These are phyloP conservation scores for Lepidium africanum DNA, from an alignment of 345 rosid genomes.

Conservation along the genomic window DNA sequence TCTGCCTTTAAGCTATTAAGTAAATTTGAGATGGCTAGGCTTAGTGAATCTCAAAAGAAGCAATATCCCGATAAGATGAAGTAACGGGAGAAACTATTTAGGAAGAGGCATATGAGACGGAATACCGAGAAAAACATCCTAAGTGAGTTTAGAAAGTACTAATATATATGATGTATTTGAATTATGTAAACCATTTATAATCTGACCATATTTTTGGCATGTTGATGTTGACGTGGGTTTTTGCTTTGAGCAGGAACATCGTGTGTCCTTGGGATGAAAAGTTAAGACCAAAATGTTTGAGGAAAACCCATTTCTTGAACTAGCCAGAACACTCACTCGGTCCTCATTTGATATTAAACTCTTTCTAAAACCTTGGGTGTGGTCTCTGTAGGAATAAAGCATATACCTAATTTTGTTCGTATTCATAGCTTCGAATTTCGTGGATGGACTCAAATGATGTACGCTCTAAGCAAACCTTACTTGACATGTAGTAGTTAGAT, in stretches of 20 bases:
- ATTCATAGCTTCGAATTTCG: too few relatives aligned
- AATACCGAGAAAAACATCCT: too few relatives aligned
- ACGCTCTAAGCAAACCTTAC: too few relatives aligned
- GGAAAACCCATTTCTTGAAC: background rate
- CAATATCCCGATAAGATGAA: too few relatives aligned
- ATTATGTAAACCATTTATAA: background rate
- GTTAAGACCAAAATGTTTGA: background rate
- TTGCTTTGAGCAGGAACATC: background rate
- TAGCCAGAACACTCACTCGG: background rate
- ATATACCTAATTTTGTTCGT: background rate
- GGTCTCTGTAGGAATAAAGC: background rate
- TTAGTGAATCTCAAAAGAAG: too few relatives aligned
- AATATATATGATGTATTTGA: background rate
- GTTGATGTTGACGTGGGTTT: background rate
- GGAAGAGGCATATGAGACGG: too few relatives aligned
- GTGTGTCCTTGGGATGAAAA: background rate
- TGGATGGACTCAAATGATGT: too few relatives aligned
- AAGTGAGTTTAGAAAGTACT: background rate
- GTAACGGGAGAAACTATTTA: too few relatives aligned
- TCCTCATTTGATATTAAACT: background rate
- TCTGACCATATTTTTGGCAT: background rate
- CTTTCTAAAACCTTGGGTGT: background rate
- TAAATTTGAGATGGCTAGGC: too few relatives aligned
- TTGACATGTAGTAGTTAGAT: too few relatives aligned
- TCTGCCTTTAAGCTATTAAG: too few relatives aligned